Conservation (phyloP, 2,329 filamentous ascomycete genomes). For the Pseudogymnoascus sp. region DNA sequence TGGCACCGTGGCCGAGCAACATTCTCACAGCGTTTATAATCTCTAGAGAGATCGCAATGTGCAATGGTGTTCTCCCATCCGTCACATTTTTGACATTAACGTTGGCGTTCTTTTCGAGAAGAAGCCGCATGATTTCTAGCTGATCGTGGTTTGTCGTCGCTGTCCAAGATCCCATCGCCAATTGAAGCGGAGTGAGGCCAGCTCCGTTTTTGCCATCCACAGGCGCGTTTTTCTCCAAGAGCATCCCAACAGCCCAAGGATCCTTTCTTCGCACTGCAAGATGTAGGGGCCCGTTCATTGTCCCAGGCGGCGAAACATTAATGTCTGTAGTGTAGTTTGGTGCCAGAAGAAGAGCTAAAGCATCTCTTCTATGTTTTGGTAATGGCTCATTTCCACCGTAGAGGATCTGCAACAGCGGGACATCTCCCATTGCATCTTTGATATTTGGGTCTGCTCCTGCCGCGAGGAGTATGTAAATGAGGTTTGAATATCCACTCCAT, state of each 20-base stretch:
- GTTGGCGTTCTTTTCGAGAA: slow-evolving; percentile 12
- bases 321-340: slow-evolving; percentile 7
- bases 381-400: slow-evolving; percentile 3
- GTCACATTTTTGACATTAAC: slow-evolving; percentile 6
- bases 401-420: slow-evolving; percentile 10
- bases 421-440: slow-evolving; percentile 7
- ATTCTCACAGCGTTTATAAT: slow-evolving; percentile 11
- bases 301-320: slow-evolving; percentile 9
- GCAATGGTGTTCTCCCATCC: slow-evolving; percentile 7
- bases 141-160: slow-evolving; percentile 3
- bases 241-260: slow-evolving; percentile 11
- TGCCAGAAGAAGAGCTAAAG: slow-evolving; percentile 11
- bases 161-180: slow-evolving; percentile 3
- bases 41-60: slow-evolving; percentile 8
- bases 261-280: slow-evolving; percentile 12
- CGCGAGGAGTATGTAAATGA: slow-evolving; percentile 11
- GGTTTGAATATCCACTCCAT: slow-evolving; percentile 11
- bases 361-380: slow-evolving; percentile 10
- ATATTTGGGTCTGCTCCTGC: slow-evolving; percentile 11
- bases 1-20: slow-evolving; percentile 7
- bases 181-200: slow-evolving; percentile 10
- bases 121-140: slow-evolving; percentile 11
- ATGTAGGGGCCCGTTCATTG: slow-evolving; percentile 13
- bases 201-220: slow-evolving; percentile 10
- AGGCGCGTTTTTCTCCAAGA: slow-evolving; percentile 10